These are phyloP conservation scores for Teunomyces stri DNA, from an alignment of 805 yeast species.

Conservation along the genomic window DNA sequence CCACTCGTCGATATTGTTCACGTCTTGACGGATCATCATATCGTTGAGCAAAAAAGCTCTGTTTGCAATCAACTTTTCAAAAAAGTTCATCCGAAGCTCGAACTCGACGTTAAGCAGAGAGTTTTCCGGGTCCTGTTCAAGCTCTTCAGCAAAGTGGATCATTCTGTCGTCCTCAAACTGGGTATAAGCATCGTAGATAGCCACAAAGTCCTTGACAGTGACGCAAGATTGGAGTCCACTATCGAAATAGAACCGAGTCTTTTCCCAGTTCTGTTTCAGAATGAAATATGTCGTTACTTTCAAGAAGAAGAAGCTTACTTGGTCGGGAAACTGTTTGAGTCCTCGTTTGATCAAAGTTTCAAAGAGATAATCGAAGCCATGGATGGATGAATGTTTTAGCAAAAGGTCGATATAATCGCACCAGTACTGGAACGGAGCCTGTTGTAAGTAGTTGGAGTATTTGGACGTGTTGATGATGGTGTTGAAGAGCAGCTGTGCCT, in stretches of 20 bases:
- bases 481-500: conserved; percentile 31
- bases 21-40: conserved; percentile 59
- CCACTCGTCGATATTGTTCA: conserved; percentile 69
- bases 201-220: conserved; percentile 60
- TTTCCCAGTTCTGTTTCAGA: conserved; percentile 24
- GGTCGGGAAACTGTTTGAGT: conserved; percentile 52
- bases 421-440: neutral
- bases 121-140: conserved; percentile 9
- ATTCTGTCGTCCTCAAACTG: conserved; percentile 53
- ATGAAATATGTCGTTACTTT: conserved; percentile 50
- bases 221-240: conserved; percentile 45
- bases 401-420: conserved; percentile 2
- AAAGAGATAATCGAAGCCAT: conserved; percentile 1
- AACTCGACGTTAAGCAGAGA: conserved; percentile 24
- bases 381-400: neutral
- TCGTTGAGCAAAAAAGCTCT: conserved; percentile 64
- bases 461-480: conserved; percentile 29
- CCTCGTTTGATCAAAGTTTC: neutral
- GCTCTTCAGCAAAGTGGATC: conserved; percentile 13
- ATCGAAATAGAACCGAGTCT: conserved; percentile 39
- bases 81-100: conserved; percentile 43
- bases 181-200: conserved; percentile 59
- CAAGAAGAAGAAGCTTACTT: conserved; percentile 47
- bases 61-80: conserved; percentile 55
- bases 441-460: conserved; percentile 11